phyloP scores from a whole-genome alignment of 805 yeast species.

The Cyberlindnera maclurae region DNA sequence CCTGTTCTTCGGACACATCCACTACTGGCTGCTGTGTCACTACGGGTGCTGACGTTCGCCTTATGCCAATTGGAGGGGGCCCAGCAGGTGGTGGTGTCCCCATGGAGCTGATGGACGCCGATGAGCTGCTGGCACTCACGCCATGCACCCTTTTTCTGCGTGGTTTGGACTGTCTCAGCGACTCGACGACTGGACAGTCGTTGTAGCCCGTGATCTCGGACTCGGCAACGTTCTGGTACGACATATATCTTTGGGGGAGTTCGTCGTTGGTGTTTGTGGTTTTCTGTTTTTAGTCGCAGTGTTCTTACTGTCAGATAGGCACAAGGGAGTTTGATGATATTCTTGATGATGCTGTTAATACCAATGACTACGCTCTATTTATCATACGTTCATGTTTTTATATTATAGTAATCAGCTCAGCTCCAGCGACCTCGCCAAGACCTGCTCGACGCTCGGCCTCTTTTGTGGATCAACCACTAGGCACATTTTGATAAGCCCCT shows the following conservation, averaged over 20 bases:
- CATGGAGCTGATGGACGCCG: slow-evolving; percentile 1
- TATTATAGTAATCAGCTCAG: slow-evolving; percentile 16
- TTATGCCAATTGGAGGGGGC: not conserved
- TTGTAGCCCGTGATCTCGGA: slow-evolving; percentile 36
- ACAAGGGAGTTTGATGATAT: too few relatives aligned
- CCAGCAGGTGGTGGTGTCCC: not conserved
- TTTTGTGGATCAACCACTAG: slow-evolving; percentile 50
- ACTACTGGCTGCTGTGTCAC: not conserved
- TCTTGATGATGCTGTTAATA: too few relatives aligned
- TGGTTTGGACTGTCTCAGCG: not conserved
- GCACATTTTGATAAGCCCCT: slow-evolving; percentile 52
- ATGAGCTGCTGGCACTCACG: too few relatives aligned
- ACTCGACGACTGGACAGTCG: slow-evolving; percentile 32
- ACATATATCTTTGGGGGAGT: not conserved
- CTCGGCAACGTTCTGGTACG: slow-evolving; percentile 33
- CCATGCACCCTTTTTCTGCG: not conserved
- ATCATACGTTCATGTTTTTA: too few relatives aligned
- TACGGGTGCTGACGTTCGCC: not conserved
- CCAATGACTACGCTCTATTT: too few relatives aligned
- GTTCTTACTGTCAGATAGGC: too few relatives aligned
- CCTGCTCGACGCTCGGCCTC: slow-evolving; percentile 59
- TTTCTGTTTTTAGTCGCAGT: too few relatives aligned
- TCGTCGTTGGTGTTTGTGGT: not conserved
- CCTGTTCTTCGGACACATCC: slow-evolving; percentile 8
- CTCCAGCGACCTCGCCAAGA: slow-evolving; percentile 43